Evolutionary conservation across 2,329 filamentous ascomycete genomes (phyloP), one percentile per base, ranked within the genome.

Genomic region (Daldinia sp.): DNA sequence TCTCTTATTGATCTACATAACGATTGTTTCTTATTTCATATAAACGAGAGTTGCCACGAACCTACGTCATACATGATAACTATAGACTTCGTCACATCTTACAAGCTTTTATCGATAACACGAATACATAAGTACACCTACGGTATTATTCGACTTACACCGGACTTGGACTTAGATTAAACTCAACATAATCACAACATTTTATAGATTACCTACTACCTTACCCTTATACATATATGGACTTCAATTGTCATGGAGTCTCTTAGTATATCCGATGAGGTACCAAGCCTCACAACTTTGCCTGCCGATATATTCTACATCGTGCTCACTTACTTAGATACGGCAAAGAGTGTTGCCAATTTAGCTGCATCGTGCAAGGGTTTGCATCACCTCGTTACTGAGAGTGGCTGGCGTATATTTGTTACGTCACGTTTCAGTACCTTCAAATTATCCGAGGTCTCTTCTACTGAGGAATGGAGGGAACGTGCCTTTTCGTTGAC

Each of bases 281-380:
- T 68, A 13, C 64, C 75, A 46, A 80, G 72, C 53, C 78, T 87
- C 65, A 78, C 79, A 63, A 77, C 76, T 35, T 81, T 88, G 5
- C 85, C 86, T 4, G 80, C 83, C 71, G 86, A 88, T 65, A 76
- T 88, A 60, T 69, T 88, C 18, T 81, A 86, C 67, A 80, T 86
- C 66, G 76, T 88, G 10, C 70, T 87, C 56, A 78, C 80, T 33
- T 77, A 84, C 68, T 74, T 88, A 51, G 80, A 85, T 67, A 85
- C 83, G 9, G 84, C 86, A 50, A 78, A 80, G 48, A 85, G 86
- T 67, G 69, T 87, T 6, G 80, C 83, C 15, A 75, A 78, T 65
- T 77, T 88, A 9, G 75, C 78, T 3, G 68, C 76, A 6, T 75
- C 82, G 3, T 84, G 81, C 59, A 81, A 74, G 23, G 78, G 78